Evolutionary conservation across 345 rosid species (phyloP).

Genomic region (Eutrema yunnanense): DNA sequence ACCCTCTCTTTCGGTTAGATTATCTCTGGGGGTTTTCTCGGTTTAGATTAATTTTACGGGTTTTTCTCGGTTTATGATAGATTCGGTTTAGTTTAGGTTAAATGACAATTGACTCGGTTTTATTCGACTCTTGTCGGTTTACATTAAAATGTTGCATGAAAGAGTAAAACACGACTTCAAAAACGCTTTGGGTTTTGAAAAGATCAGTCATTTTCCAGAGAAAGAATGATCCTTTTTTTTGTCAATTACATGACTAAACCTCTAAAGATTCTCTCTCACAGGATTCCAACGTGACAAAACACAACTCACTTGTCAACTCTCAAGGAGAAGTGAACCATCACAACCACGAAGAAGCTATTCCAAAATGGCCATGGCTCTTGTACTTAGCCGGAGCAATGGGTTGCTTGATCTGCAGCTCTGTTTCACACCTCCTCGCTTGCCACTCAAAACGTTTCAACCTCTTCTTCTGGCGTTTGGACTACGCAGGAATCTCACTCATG

Average conservation of each 20-base stretch:
- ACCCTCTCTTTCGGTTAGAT: too few species aligned
- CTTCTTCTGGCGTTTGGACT: constrained; percentile 96
- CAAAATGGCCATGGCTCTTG: constrained; percentile 87
- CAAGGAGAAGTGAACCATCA: background rate
- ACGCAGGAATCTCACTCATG: constrained; percentile 90
- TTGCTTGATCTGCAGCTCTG: constrained; percentile 73
- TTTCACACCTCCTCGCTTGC: constrained; percentile 91
- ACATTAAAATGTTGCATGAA: too few species aligned
- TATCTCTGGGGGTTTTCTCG: too few species aligned
- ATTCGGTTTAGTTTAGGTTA: too few species aligned
- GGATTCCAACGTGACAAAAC: constrained; percentile 21
- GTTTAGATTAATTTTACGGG: too few species aligned
- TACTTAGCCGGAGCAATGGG: constrained; percentile 84
- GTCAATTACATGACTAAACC: background rate
- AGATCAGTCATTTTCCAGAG: too few species aligned
- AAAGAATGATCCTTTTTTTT: background rate
- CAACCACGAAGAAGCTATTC: constrained; percentile 26
- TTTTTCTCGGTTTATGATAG: too few species aligned
- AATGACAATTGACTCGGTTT: too few species aligned
- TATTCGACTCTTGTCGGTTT: too few species aligned
- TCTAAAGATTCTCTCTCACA: background rate
- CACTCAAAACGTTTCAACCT: constrained; percentile 66
- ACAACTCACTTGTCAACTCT: background rate
- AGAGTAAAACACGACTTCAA: too few species aligned
- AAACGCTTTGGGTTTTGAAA: too few species aligned